Percentiles rank a stretch among this genome's conserved stretches.
phyloP scores from a whole-genome alignment of 768 basidiomycete genomes.

The Clavaria fumosa region DNA sequence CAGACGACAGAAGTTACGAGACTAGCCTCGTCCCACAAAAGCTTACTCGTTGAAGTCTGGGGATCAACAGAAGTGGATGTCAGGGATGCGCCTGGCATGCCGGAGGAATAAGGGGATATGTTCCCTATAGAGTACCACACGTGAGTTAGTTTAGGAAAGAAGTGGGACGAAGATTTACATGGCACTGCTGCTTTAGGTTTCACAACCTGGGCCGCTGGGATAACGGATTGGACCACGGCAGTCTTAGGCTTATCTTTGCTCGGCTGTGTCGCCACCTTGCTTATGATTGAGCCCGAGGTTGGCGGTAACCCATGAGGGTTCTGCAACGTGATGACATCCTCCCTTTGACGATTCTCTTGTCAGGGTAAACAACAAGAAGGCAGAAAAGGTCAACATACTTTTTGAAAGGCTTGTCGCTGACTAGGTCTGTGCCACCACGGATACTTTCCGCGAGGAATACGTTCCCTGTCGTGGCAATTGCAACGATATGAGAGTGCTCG shows the following conservation, averaged over 20 bases:
- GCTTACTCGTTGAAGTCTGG: slow-evolving; percentile 47
- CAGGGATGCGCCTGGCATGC: slow-evolving; percentile 80
- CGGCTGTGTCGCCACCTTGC: slow-evolving; percentile 18
- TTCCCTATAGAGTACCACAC: slow-evolving; percentile 41
- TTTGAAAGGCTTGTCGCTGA: slow-evolving; percentile 73
- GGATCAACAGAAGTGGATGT: slow-evolving; percentile 88
- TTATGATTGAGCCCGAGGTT: slow-evolving; percentile 27
- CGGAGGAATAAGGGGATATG: slow-evolving; percentile 80
- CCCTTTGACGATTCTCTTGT: slow-evolving; percentile 26
- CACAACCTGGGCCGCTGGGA: slow-evolving; percentile 20
- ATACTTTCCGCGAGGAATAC: slow-evolving; percentile 88
- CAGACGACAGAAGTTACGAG: neutral
- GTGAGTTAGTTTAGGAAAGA: neutral
- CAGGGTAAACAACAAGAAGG: slow-evolving; percentile 1
- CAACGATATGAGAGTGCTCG: slow-evolving; percentile 90
- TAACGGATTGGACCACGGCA: slow-evolving; percentile 21
- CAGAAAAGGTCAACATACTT: slow-evolving; percentile 31
- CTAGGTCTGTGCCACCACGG: slow-evolving; percentile 73
- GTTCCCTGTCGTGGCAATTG: slow-evolving; percentile 80
- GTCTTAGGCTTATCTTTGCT: no score
- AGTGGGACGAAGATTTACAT: slow-evolving; percentile 29
- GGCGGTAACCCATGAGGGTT: slow-evolving; percentile 71
- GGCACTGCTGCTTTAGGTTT: slow-evolving; percentile 45
- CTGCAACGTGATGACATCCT: slow-evolving; percentile 88
- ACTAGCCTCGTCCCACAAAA: slow-evolving; percentile 86